Conservation (phyloP, 2,329 filamentous ascomycete genomes). For the Sodiomyces alkalinus region DNA sequence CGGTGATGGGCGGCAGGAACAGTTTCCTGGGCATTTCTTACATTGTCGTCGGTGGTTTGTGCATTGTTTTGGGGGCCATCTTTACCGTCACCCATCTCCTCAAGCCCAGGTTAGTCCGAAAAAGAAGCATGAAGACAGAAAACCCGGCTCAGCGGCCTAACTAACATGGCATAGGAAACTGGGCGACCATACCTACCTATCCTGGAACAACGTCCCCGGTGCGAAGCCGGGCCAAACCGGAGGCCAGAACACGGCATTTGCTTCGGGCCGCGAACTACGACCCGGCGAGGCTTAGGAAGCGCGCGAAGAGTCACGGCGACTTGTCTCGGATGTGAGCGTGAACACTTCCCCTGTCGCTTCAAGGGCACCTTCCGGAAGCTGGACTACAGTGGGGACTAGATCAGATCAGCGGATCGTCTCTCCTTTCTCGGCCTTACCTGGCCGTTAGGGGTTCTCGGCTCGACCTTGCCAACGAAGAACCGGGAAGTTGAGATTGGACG, state of each 20-base stretch:
- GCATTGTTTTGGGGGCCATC: constrained; percentile 71
- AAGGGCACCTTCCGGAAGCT: neutral
- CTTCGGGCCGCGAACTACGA: constrained; percentile 41
- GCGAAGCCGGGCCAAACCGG: constrained; percentile 23
- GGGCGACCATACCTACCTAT: constrained; percentile 92
- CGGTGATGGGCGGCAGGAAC: constrained; percentile 89
- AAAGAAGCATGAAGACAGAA: no score
- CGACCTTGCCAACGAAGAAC: no score
- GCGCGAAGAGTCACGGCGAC: constrained; percentile 11
- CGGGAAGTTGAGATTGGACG: no score
- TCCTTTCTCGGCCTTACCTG: no score
- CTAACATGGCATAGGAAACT: no score
- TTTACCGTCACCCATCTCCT: constrained; percentile 88
- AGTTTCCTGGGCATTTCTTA: constrained; percentile 95
- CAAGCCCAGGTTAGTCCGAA: constrained; percentile 60
- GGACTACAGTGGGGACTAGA: no score
- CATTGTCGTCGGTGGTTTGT: constrained; percentile 83
- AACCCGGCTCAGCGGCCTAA: no score
- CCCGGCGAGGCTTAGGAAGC: constrained; percentile 25
- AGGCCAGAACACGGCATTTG: constrained; percentile 26
- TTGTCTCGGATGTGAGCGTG: neutral
- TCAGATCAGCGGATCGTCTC: no score
- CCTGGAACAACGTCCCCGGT: constrained; percentile 61
- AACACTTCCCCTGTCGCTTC: neutral
- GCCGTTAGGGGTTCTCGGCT: no score